Evolutionary conservation across 192 early-diverging fungal species (phyloP).

Genomic region (Anaeromyces robustus): DNA sequence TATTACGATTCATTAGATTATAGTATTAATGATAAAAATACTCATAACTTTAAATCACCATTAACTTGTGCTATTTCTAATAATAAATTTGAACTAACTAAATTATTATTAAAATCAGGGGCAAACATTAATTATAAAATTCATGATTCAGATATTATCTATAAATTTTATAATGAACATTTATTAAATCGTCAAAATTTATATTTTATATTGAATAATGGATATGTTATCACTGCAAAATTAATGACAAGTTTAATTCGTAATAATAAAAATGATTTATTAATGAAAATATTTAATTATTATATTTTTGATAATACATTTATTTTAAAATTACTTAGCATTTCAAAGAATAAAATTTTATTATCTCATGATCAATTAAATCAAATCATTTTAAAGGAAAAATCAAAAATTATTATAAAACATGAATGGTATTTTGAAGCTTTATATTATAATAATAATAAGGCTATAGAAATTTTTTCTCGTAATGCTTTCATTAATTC

Average conservation of each 20-base stretch:
- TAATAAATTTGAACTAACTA: background rate
- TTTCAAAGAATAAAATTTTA: background rate
- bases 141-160: background rate
- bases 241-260: background rate
- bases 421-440: background rate
- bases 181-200: background rate
- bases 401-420: background rate
- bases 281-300: background rate
- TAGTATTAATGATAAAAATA: background rate
- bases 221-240: background rate
- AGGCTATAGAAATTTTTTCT: background rate
- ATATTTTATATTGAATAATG: background rate
- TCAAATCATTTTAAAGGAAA: background rate
- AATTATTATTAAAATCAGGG: background rate
- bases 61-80: background rate
- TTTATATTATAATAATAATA: background rate
- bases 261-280: background rate
- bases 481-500: background rate
- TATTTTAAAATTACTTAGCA: background rate
- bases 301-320: background rate
- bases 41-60: background rate
- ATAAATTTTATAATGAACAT: background rate
- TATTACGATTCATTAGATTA: background rate
- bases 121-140: background rate
- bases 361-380: background rate